A percentile compares a stretch with the other conserved stretches of the same genome.
phyloP scores from a whole-genome alignment of 2,329 filamentous ascomycete genomes.

The Xylaria sp. region DNA sequence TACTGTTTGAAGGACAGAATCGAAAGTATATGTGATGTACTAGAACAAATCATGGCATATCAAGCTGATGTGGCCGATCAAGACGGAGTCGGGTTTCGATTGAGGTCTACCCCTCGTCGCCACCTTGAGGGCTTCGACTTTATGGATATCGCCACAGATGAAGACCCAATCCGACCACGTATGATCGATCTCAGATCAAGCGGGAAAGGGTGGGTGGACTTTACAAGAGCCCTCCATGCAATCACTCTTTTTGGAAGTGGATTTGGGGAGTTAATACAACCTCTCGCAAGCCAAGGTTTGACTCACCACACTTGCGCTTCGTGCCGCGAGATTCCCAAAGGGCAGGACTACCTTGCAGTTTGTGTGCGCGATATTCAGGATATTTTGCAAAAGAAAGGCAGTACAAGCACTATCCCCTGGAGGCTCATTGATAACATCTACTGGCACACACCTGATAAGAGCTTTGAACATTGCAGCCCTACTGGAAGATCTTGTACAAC shows the following conservation, averaged over 20 bases:
- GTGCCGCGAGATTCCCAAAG: not conserved
- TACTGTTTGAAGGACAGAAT: slow-evolving; percentile 35
- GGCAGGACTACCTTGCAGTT: not conserved
- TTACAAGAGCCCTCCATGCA: slow-evolving; percentile 34
- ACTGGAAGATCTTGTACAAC: not conserved
- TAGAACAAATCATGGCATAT: slow-evolving; percentile 40
- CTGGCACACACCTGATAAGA: slow-evolving; percentile 26
- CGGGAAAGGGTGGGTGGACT: slow-evolving; percentile 31
- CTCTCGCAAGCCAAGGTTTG: not conserved
- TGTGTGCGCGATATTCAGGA: not conserved
- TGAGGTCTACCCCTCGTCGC: slow-evolving; percentile 28
- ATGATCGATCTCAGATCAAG: slow-evolving; percentile 17
- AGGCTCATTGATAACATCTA: slow-evolving; percentile 23
- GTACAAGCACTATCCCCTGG: slow-evolving; percentile 7
- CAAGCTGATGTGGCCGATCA: slow-evolving; percentile 38
- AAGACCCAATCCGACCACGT: slow-evolving; percentile 29
- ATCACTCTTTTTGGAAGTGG: slow-evolving; percentile 31
- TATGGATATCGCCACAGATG: slow-evolving; percentile 38
- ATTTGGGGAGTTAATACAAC: slow-evolving; percentile 30
- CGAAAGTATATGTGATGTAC: slow-evolving; percentile 32
- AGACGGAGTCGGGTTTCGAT: slow-evolving; percentile 18
- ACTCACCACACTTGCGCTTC: not conserved
- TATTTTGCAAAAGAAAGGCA: slow-evolving; percentile 16
- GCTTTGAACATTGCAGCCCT: slow-evolving; percentile 18
- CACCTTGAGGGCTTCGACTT: slow-evolving; percentile 39